Evolutionary conservation across 331 rosid species (phyloP).

Genomic region (Arachis monticola): DNA sequence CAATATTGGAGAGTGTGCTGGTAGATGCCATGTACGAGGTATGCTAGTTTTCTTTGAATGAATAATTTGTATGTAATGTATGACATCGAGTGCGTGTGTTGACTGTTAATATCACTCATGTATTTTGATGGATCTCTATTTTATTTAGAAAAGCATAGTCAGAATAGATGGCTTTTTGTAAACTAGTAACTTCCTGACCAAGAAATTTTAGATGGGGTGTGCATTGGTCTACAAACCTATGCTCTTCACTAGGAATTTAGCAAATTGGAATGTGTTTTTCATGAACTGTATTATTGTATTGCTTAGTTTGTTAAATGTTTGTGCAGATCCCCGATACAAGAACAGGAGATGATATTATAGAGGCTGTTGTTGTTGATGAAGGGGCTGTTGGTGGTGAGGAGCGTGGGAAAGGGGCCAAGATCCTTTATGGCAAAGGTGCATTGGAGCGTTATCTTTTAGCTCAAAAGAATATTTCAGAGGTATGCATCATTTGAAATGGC

Average conservation of each 20-base stretch:
- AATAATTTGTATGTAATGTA: conserved; percentile 4
- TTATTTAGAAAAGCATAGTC: background rate
- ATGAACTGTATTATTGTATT: background rate
- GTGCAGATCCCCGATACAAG: conserved; percentile 89
- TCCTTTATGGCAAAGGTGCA: conserved; percentile 79
- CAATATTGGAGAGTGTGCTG: conserved; percentile 78
- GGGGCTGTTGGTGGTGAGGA: conserved; percentile 67
- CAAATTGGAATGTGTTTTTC: background rate
- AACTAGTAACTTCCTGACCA: background rate
- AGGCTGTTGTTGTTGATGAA: conserved; percentile 87
- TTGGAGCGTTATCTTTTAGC: conserved; percentile 67
- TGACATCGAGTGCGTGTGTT: conserved; percentile 7
- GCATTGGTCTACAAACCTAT: background rate
- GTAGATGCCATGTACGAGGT: conserved; percentile 99
- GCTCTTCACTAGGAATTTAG: conserved; percentile 2
- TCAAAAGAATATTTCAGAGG: conserved; percentile 59
- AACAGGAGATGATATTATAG: conserved; percentile 74
- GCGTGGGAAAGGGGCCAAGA: conserved; percentile 70
- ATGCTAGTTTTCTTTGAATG: conserved; percentile 34
- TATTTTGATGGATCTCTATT: background rate
- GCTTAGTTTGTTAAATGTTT: conserved; percentile 8
- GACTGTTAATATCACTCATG: background rate
- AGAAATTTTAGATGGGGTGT: background rate
- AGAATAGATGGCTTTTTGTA: background rate
- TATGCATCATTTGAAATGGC: conserved; percentile 33